phyloP scores from a whole-genome alignment of 106 monocot species.

The Dactylorhiza incarnata region DNA sequence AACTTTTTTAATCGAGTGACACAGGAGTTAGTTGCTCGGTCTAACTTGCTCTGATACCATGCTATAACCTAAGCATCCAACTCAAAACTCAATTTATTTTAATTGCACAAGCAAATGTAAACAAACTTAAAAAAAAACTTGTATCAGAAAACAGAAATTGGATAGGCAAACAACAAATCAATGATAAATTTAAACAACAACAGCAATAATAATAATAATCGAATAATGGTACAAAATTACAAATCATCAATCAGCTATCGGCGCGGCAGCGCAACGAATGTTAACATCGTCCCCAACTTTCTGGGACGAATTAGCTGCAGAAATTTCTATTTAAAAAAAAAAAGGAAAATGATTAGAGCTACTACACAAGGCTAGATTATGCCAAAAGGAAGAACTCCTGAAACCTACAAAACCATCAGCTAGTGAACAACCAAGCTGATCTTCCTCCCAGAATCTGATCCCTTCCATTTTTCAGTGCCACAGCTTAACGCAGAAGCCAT shows the following conservation, averaged over 20 bases:
- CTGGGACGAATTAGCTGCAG: neutral
- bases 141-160: no score
- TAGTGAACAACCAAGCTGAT: neutral
- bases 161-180: neutral
- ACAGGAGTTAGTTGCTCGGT: no score
- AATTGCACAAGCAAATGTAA: no score
- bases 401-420: neutral
- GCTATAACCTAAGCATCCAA: no score
- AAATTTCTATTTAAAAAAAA: neutral
- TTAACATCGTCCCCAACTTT: neutral
- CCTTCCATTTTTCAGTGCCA: slow-evolving; percentile 46
- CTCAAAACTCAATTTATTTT: no score
- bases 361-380: neutral
- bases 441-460: neutral
- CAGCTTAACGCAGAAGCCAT: slow-evolving; percentile 74
- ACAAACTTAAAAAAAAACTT: no score
- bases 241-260: neutral
- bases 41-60: no score
- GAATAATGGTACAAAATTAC: neutral
- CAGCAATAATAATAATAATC: no score
- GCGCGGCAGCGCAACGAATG: neutral
- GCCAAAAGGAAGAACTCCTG: neutral
- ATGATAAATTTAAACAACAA: neutral
- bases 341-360: neutral
- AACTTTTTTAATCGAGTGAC: no score